phyloP scores from a whole-genome alignment of 768 basidiomycete genomes.

The Clathrus columnatus region DNA sequence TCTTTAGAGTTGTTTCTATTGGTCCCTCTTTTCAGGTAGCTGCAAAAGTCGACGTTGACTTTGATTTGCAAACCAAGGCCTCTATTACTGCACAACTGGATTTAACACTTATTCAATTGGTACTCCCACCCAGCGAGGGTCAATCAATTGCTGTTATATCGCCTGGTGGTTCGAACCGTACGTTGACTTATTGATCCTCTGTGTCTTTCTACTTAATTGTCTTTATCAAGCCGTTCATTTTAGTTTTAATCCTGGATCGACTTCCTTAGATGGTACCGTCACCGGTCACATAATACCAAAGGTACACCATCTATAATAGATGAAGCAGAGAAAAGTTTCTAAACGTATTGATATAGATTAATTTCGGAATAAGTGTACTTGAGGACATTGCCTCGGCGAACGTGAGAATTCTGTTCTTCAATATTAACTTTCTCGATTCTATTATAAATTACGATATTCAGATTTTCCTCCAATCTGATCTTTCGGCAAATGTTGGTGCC shows the following conservation, averaged over 20 bases:
- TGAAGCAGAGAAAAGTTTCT: not conserved
- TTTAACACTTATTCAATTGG: not conserved
- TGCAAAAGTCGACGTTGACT: not conserved
- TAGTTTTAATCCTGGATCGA: conserved; percentile 1
- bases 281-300: conserved; percentile 1
- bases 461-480: conserved; percentile 3
- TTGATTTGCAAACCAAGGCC: not conserved
- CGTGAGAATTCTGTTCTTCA: not conserved
- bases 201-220: not conserved
- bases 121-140: not conserved
- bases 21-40: not conserved
- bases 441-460: not conserved
- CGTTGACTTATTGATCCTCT: not conserved
- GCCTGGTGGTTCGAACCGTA: not conserved
- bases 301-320: not conserved
- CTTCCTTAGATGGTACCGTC: not conserved
- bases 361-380: conserved; percentile 1
- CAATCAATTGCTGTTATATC: not conserved
- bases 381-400: not conserved
- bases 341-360: not conserved
- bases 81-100: not conserved
- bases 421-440: not conserved
- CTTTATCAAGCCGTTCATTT: not conserved
- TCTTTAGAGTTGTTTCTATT: not conserved
- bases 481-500: not conserved